These are phyloP conservation scores for Anisodus acutangulus DNA, from an alignment of 257 asterid species.

Conservation along the genomic window DNA sequence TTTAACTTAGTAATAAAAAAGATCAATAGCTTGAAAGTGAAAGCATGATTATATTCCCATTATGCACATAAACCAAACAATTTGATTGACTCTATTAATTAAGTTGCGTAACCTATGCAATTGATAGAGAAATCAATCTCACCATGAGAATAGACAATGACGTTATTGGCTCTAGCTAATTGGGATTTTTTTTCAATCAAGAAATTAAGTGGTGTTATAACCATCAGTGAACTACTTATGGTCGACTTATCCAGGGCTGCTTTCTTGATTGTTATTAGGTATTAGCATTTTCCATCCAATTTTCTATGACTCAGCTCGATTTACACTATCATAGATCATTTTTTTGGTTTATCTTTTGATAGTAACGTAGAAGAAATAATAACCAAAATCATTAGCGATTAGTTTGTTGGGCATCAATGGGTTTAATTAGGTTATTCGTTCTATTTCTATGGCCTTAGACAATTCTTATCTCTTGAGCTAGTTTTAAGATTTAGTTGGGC, in stretches of 20 bases:
- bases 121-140: background rate
- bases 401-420: too few species aligned
- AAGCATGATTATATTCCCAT: background rate
- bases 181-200: background rate
- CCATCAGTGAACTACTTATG: conserved; percentile 1
- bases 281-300: background rate
- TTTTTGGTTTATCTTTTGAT: background rate
- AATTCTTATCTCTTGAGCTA: too few species aligned
- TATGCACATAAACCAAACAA: conserved; percentile 1
- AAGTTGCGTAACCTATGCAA: conserved; percentile 22
- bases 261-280: background rate
- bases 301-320: background rate
- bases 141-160: conserved; percentile 9
- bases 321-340: background rate
- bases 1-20: background rate
- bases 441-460: too few species aligned
- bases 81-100: background rate
- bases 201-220: background rate
- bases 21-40: background rate
- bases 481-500: too few species aligned
- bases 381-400: background rate
- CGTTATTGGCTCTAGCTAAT: background rate
- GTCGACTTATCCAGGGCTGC: background rate
- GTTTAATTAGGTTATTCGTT: too few species aligned
- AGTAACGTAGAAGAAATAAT: background rate